phyloP scores from a whole-genome alignment of 2,329 filamentous ascomycete species.

The Fusarium musae region DNA sequence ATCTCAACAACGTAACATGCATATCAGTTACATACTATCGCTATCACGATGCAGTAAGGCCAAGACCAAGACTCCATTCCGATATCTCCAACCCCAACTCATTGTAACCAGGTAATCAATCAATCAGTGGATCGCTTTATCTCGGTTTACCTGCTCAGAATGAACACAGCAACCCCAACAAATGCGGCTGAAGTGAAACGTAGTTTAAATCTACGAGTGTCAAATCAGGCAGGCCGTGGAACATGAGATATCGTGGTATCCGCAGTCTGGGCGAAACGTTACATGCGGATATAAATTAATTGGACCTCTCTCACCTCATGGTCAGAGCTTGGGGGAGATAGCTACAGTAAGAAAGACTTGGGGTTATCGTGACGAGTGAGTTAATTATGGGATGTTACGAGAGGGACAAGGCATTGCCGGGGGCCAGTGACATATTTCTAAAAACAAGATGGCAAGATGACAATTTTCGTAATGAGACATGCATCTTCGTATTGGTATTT shows the following conservation, averaged over 20 bases:
- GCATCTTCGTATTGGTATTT: slow-evolving; percentile 8
- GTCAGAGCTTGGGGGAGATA: slow-evolving; percentile 20
- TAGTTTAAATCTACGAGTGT: slow-evolving; percentile 4
- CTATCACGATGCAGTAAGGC: neutral
- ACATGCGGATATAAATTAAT: slow-evolving; percentile 35
- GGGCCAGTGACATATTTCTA: neutral
- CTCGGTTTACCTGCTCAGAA: neutral
- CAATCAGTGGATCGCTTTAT: slow-evolving; percentile 6
- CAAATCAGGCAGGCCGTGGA: neutral
- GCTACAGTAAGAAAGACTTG: neutral
- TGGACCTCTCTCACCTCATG: neutral
- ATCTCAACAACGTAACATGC: neutral
- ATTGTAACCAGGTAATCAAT: neutral
- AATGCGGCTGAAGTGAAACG: slow-evolving; percentile 1
- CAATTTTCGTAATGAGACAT: slow-evolving; percentile 5
- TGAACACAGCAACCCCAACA: neutral
- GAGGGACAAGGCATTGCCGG: slow-evolving; percentile 12
- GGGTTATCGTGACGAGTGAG: slow-evolving; percentile 11
- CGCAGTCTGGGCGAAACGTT: slow-evolving; percentile 33
- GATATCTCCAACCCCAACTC: neutral
- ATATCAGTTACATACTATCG: neutral
- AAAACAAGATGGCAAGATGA: neutral
- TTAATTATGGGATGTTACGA: slow-evolving; percentile 12
- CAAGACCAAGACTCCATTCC: slow-evolving; percentile 1
- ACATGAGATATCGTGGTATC: slow-evolving; percentile 14